These are phyloP conservation scores for Primulina huaijiensis DNA, from an alignment of 257 asterid species.

Conservation along the genomic window DNA sequence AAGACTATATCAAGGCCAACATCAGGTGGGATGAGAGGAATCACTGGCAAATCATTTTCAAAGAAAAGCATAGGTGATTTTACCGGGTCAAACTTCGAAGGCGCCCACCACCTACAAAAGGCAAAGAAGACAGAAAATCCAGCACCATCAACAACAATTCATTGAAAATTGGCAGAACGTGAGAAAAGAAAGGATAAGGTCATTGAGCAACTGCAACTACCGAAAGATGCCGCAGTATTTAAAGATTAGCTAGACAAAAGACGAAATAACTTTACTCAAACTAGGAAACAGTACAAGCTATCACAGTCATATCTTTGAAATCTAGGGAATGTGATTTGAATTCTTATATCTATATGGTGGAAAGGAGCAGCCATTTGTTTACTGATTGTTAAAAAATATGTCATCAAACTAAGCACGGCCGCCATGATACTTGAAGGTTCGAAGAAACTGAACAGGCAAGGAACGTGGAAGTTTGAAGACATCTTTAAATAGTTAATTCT, in stretches of 20 bases:
- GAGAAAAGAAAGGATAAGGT: background rate
- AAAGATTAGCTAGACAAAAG: background rate
- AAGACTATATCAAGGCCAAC: constrained; percentile 78
- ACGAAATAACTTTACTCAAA: background rate
- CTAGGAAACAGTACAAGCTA: background rate
- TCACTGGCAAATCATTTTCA: constrained; percentile 71
- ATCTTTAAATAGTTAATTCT: background rate
- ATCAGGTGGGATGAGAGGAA: constrained; percentile 64
- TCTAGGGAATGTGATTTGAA: background rate
- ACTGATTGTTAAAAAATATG: background rate
- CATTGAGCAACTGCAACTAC: constrained; percentile 5
- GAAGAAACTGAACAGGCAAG: constrained; percentile 1
- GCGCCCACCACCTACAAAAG: constrained; percentile 96
- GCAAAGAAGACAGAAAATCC: constrained; percentile 16
- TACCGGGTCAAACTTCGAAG: constrained; percentile 93
- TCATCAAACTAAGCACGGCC: background rate
- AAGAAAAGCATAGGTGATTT: constrained; percentile 92
- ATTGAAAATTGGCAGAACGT: constrained; percentile 1
- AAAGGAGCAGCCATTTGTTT: background rate
- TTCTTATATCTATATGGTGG: background rate
- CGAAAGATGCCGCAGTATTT: constrained; percentile 6
- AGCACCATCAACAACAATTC: background rate
- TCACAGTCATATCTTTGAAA: background rate
- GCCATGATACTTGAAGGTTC: background rate
- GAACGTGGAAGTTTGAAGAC: constrained; percentile 5